A percentile compares a stretch with the other conserved stretches of the same genome.
Conservation (phyloP, 164 flowering plant species). For the Chloranthus sessilifolius region DNA sequence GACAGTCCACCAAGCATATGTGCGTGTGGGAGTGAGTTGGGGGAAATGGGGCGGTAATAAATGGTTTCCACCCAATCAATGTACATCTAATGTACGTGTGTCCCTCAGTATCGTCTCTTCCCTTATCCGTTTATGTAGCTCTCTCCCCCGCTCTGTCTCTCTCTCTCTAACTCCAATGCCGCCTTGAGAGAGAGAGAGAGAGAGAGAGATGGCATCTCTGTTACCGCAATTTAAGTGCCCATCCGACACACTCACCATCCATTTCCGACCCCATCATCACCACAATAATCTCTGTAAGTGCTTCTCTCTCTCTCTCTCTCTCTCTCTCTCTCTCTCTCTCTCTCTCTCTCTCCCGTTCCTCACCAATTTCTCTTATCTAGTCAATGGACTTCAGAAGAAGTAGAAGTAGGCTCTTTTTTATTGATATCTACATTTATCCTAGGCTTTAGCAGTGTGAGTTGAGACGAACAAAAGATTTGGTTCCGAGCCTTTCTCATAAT, state of each 20-base stretch:
- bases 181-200: too few relatives aligned
- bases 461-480: background rate
- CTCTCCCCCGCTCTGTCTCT: conserved; percentile 6
- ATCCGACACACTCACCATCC: conserved; percentile 36
- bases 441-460: background rate
- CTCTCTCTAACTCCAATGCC: background rate
- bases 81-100: too few relatives aligned
- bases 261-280: conserved; percentile 28
- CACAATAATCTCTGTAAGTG: background rate
- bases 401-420: too few relatives aligned
- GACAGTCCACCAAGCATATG: too few relatives aligned
- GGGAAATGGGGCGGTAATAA: too few relatives aligned
- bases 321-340: conserved; percentile 2
- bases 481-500: too few relatives aligned
- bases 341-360: background rate
- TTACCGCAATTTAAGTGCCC: conserved; percentile 64
- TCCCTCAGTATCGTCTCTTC: too few relatives aligned
- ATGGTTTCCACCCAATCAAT: too few relatives aligned
- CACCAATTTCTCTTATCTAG: too few relatives aligned
- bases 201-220: conserved; percentile 50
- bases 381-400: too few relatives aligned
- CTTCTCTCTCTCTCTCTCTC: conserved; percentile 10
- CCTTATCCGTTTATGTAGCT: background rate
- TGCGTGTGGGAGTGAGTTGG: too few relatives aligned
- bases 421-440: background rate